Conservation (phyloP, 129 eudicot species). For the Sambucus nigra region DNA sequence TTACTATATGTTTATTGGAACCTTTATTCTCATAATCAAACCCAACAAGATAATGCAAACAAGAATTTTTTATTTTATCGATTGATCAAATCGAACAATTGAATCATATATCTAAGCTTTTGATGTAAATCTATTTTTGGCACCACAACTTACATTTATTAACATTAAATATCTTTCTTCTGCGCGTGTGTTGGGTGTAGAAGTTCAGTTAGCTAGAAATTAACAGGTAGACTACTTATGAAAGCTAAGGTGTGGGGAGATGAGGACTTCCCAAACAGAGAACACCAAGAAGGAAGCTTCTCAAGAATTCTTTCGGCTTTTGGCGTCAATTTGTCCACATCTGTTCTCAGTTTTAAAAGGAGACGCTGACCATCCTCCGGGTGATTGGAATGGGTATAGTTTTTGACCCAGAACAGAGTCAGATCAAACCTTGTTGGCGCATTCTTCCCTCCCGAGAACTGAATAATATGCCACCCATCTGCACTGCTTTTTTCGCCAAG, state of each 20-base stretch:
- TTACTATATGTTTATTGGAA: too few species aligned
- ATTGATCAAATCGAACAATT: too few species aligned
- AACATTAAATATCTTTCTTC: too few species aligned
- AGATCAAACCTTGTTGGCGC: constrained; percentile 68
- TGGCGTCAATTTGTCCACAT: constrained; percentile 64
- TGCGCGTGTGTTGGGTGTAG: background rate
- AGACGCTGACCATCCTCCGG: background rate
- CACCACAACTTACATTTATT: background rate
- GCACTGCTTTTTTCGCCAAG: constrained; percentile 43
- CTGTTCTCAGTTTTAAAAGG: constrained; percentile 69
- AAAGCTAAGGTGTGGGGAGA: constrained; percentile 71
- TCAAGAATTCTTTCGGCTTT: constrained; percentile 34
- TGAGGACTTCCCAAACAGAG: constrained; percentile 81
- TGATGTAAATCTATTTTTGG: background rate
- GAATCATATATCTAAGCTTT: too few species aligned
- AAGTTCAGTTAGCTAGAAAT: constrained; percentile 22
- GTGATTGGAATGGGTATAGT: constrained; percentile 11
- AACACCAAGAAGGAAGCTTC: constrained; percentile 92
- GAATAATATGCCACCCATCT: constrained; percentile 91
- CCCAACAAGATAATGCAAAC: too few species aligned
- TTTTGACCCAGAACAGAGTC: constrained; percentile 54
- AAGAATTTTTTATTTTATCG: too few species aligned
- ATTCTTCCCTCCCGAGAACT: constrained; percentile 83
- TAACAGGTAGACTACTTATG: constrained; percentile 36
- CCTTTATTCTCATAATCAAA: too few species aligned